phyloP scores from a whole-genome alignment of 2,329 filamentous ascomycete genomes.

The Thelonectria olida region DNA sequence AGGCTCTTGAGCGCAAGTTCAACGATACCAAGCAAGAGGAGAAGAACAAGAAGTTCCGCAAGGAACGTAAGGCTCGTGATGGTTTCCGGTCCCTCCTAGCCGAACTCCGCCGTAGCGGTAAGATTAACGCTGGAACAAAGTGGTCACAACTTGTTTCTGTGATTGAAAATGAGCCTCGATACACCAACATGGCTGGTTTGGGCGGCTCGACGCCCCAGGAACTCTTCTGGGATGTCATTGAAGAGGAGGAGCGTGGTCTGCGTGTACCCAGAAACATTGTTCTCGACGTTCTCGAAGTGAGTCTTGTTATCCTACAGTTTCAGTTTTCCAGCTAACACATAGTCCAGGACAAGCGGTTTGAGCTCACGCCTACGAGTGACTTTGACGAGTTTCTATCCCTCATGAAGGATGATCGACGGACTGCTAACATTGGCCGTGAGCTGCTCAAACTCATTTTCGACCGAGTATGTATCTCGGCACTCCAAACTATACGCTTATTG shows the following conservation, averaged over 20 bases:
- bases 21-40: slow-evolving; percentile 91
- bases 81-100: slow-evolving; percentile 78
- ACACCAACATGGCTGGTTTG: slow-evolving; percentile 84
- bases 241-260: slow-evolving; percentile 91
- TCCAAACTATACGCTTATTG: neutral
- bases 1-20: slow-evolving; percentile 86
- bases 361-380: slow-evolving; percentile 85
- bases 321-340: slow-evolving; percentile 19
- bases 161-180: slow-evolving; percentile 84
- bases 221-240: slow-evolving; percentile 94
- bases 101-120: slow-evolving; percentile 77
- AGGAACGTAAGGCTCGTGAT: slow-evolving; percentile 88
- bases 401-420: slow-evolving; percentile 87
- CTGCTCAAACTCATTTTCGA: slow-evolving; percentile 85
- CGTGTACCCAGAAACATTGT: slow-evolving; percentile 84
- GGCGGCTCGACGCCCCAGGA: slow-evolving; percentile 86
- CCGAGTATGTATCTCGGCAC: slow-evolving; percentile 62
- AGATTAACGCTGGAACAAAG: slow-evolving; percentile 89
- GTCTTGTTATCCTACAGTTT: slow-evolving; percentile 41
- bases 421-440: slow-evolving; percentile 85
- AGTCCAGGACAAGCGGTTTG: slow-evolving; percentile 84
- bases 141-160: slow-evolving; percentile 84
- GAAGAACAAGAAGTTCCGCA: slow-evolving; percentile 81
- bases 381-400: slow-evolving; percentile 87
- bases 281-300: slow-evolving; percentile 86